Evolutionary conservation across 2,329 filamentous ascomycete genomes (phyloP), one percentile per base, ranked within the genome.

Genomic region (Aureobasidium mangrovei): DNA sequence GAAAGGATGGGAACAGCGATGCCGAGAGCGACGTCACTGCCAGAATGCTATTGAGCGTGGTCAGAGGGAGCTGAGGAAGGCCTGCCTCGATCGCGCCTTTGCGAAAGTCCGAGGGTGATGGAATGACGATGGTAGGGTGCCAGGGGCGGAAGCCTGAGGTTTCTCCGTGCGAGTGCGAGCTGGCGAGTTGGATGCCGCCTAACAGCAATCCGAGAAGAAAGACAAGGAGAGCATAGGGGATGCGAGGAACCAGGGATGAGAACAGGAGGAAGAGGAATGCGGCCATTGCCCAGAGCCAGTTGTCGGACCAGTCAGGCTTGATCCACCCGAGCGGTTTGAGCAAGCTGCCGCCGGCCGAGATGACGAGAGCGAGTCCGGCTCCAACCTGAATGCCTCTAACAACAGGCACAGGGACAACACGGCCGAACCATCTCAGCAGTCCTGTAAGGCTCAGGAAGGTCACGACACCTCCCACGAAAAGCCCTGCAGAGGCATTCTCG

Each of bases 321-420:
- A 76, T 71, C 88, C 89, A 95, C 9, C 76, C 73, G 3, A 95
- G 74, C 2, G 82, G 81, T 18, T 77, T 74, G 9, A 93, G 75
- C 56, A 94, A 77, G 44, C 75, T 79, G 0, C 77, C 75, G 3
- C 88, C 89, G 6, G 89, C 88, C 9, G 87, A 86, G 55, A 95
- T 78, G 53, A 90, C 80, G 12, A 97, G 78, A 12, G 86, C 89
- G 45, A 97, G 74, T 1, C 91, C 91, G 4, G 91, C 91, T 36
- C 91, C 91, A 45, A 96, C 82, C 70, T 97, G 93, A 60, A 97
- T 96, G 31, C 91, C 91, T 67, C 95, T 95, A 52, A 97, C 84
- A 0, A 97, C 86, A 0, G 91, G 88, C 10, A 91, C 81, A 0
- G 91, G 91, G 7, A 94, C 85, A 10, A 83, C 75, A n/a, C 75